These are phyloP conservation scores for Rhodomyrtus tomentosa DNA, from an alignment of 345 rosid species.

Conservation along the genomic window DNA sequence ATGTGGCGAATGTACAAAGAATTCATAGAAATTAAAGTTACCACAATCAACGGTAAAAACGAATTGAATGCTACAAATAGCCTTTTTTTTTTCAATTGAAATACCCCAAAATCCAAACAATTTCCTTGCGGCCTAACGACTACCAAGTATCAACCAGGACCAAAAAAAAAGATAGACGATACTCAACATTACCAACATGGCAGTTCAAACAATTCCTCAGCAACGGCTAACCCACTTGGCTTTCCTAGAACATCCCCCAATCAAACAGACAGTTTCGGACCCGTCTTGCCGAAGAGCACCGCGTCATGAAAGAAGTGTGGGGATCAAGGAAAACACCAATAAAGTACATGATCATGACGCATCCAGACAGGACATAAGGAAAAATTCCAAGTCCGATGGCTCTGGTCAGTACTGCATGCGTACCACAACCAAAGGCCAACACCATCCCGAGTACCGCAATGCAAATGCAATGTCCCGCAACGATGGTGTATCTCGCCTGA, in stretches of 20 bases:
- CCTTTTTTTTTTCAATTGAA: not conserved
- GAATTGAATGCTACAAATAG: not conserved
- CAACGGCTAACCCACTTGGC: no score
- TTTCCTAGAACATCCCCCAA: not conserved
- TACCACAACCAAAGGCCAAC: not conserved
- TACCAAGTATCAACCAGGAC: no score
- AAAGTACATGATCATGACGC: not conserved
- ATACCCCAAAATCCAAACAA: not conserved
- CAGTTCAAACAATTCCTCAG: no score
- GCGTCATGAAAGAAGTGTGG: not conserved
- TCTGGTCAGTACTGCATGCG: not conserved
- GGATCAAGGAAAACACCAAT: not conserved
- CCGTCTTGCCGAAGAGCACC: fast-evolving
- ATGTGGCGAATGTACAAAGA: not conserved
- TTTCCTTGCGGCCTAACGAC: not conserved
- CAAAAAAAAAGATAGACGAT: no score
- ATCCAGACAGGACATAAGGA: not conserved
- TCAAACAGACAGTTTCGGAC: not conserved
- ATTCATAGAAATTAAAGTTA: not conserved
- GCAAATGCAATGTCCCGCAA: not conserved
- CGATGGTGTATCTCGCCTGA: not conserved
- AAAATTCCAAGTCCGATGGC: not conserved
- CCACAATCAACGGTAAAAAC: not conserved
- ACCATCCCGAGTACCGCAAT: not conserved
- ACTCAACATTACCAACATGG: no score